These are phyloP conservation scores for Lichtheimia corymbifera DNA, from an alignment of 371 early-diverging fungal species.

Conservation along the genomic window DNA sequence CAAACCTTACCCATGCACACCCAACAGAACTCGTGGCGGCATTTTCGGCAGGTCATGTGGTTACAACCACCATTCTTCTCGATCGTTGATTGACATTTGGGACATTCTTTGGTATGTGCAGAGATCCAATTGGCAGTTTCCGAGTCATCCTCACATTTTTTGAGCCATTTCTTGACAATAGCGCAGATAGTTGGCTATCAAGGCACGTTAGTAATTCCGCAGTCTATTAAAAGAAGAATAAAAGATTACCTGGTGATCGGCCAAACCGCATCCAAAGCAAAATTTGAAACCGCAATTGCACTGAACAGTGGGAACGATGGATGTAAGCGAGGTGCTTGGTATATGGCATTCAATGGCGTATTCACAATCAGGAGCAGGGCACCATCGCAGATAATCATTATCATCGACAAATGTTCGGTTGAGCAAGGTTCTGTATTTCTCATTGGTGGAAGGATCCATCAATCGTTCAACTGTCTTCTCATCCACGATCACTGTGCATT, in stretches of 20 bases:
- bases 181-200: constrained; percentile 80
- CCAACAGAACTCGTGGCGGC: constrained; percentile 90
- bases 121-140: constrained; percentile 98
- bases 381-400: constrained; percentile 82
- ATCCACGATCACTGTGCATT: constrained; percentile 84
- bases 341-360: constrained; percentile 90
- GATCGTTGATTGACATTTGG: constrained; percentile 90
- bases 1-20: constrained; percentile 65
- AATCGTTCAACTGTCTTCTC: constrained; percentile 73
- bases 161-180: constrained; percentile 86
- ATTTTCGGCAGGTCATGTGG: constrained; percentile 92
- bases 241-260: constrained; percentile 74
- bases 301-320: constrained; percentile 83
- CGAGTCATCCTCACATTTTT: constrained; percentile 96
- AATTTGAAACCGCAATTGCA: constrained; percentile 84
- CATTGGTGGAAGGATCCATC: constrained; percentile 49
- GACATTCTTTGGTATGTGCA: constrained; percentile 96
- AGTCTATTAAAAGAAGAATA: background rate
- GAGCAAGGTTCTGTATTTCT: constrained; percentile 77
- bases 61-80: constrained; percentile 98
- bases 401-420: constrained; percentile 92
- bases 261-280: constrained; percentile 92
- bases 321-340: constrained; percentile 64
- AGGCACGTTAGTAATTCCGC: background rate
- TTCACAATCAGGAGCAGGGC: constrained; percentile 95